These are phyloP conservation scores for Tribonema minus DNA, from an alignment of 108 stramenopile genomes.

Conservation along the genomic window DNA sequence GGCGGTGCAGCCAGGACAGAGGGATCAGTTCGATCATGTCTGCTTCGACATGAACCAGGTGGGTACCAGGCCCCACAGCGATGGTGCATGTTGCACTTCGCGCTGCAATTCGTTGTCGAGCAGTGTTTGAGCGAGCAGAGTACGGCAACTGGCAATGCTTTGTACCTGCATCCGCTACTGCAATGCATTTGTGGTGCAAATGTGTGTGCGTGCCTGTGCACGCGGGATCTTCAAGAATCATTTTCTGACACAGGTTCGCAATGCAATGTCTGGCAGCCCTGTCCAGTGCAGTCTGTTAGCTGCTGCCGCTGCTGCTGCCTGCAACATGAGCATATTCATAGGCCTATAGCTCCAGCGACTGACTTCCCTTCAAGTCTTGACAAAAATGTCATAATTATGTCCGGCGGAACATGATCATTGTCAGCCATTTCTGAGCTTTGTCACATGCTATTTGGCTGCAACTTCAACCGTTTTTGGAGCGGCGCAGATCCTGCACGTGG, in stretches of 20 bases:
- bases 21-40: slow-evolving; percentile 24
- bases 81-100: not conserved
- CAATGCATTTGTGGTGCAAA: not conserved
- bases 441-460: not conserved
- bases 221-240: too few relatives aligned
- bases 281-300: too few relatives aligned
- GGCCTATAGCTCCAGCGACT: not conserved
- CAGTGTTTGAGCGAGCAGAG: not conserved
- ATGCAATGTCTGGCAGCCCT: too few relatives aligned
- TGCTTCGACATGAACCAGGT: slow-evolving; percentile 42
- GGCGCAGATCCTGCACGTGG: slow-evolving; percentile 24
- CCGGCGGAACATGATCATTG: not conserved
- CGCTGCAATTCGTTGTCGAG: too few relatives aligned
- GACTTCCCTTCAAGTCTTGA: not conserved
- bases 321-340: not conserved
- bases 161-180: not conserved
- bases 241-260: too few relatives aligned
- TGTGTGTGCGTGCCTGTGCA: too few relatives aligned
- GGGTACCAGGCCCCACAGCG: not conserved
- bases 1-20: not conserved
- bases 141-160: not conserved
- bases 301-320: too few relatives aligned
- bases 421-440: too few relatives aligned
- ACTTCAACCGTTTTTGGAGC: not conserved
- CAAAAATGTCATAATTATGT: not conserved